Conservation (phyloP, 2,329 filamentous ascomycete species). For the Corinectria fuckeliana region DNA sequence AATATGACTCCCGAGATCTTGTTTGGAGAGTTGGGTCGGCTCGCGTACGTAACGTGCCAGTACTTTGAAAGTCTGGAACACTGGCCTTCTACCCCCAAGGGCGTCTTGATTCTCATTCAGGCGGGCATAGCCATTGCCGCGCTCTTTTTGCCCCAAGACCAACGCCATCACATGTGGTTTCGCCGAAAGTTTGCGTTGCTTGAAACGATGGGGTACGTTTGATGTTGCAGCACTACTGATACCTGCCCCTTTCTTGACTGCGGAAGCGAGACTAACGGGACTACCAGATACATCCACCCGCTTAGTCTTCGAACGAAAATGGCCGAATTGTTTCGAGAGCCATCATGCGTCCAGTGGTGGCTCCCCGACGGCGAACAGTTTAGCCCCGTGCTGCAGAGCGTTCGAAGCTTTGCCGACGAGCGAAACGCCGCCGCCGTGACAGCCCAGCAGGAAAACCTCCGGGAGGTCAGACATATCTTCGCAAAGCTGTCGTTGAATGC, state of each 20-base stretch:
- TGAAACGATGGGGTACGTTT: slow-evolving; percentile 77
- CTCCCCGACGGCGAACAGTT: slow-evolving; percentile 81
- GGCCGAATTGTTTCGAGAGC: slow-evolving; percentile 75
- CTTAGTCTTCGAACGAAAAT: slow-evolving; percentile 75
- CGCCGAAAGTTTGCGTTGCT: slow-evolving; percentile 79
- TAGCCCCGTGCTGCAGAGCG: slow-evolving; percentile 73
- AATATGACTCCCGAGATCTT: slow-evolving; percentile 59
- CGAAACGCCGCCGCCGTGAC: slow-evolving; percentile 68
- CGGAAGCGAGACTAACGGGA: slow-evolving; percentile 11
- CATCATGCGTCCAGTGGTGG: slow-evolving; percentile 84
- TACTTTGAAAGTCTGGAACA: slow-evolving; percentile 79
- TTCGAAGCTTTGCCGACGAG: slow-evolving; percentile 83
- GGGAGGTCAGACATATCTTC: slow-evolving; percentile 78
- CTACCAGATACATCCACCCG: slow-evolving; percentile 80
- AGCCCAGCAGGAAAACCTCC: slow-evolving; percentile 68
- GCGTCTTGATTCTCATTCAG: slow-evolving; percentile 75
- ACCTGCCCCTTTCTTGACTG: not conserved
- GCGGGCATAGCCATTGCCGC: slow-evolving; percentile 77
- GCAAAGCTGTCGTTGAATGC: slow-evolving; percentile 56
- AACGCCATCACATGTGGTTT: slow-evolving; percentile 77
- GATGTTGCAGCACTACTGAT: not conserved
- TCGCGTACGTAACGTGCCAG: slow-evolving; percentile 75
- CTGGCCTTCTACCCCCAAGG: slow-evolving; percentile 73
- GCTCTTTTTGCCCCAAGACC: slow-evolving; percentile 80
- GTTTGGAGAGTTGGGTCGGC: slow-evolving; percentile 60